A percentile compares a stretch with the other conserved stretches of the same genome.
These are phyloP conservation scores for Hanseniaspora taiwanica DNA, from an alignment of 805 yeast species.

Conservation along the genomic window DNA sequence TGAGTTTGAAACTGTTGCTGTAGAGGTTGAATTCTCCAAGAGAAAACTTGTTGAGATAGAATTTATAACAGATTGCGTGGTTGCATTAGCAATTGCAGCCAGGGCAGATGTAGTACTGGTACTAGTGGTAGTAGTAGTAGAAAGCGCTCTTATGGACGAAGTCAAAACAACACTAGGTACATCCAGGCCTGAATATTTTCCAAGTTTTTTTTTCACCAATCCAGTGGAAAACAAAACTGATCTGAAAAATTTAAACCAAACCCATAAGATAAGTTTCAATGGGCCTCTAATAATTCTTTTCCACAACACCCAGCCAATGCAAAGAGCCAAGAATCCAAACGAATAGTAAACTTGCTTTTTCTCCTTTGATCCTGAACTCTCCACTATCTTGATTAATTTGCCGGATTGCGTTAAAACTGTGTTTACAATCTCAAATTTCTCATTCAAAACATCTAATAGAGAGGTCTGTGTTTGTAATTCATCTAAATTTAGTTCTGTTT, in stretches of 20 bases:
- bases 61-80: too few species aligned
- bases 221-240: slow-evolving; percentile 18
- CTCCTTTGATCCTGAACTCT: slow-evolving; percentile 21
- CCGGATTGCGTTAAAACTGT: slow-evolving; percentile 18
- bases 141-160: too few species aligned
- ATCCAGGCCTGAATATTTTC: background rate
- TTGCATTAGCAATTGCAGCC: too few species aligned
- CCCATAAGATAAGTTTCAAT: slow-evolving; percentile 19
- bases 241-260: slow-evolving; percentile 26
- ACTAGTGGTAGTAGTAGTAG: too few species aligned
- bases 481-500: slow-evolving; percentile 23
- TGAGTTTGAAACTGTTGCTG: background rate
- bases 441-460: slow-evolving; percentile 17
- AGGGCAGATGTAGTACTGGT: too few species aligned
- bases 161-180: background rate
- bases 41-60: too few species aligned
- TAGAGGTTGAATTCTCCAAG: background rate
- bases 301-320: slow-evolving; percentile 24
- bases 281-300: slow-evolving; percentile 23
- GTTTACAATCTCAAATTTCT: slow-evolving; percentile 20
- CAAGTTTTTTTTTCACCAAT: slow-evolving; percentile 8
- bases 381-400: slow-evolving; percentile 18
- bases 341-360: slow-evolving; percentile 22
- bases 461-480: slow-evolving; percentile 21
- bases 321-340: slow-evolving; percentile 15